phyloP scores from a whole-genome alignment of 192 early-diverging fungal species.

The Mortierella hygrophila region DNA sequence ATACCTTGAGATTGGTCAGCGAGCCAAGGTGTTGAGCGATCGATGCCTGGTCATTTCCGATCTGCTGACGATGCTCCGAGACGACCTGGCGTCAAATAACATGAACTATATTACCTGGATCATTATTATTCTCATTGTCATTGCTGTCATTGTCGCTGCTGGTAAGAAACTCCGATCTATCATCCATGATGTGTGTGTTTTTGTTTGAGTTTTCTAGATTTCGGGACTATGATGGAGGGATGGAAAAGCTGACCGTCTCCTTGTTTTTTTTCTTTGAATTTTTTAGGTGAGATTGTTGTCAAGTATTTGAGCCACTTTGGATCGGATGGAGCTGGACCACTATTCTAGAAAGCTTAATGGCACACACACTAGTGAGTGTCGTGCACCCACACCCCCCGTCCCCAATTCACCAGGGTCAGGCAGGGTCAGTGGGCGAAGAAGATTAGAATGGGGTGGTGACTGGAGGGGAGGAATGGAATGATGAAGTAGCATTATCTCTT shows the following conservation, averaged over 20 bases:
- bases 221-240: not conserved
- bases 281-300: slow-evolving; percentile 53
- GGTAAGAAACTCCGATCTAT: slow-evolving; percentile 5
- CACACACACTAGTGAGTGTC: not conserved
- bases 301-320: slow-evolving; percentile 53
- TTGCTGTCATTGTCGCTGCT: slow-evolving; percentile 56
- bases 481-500: no score
- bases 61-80: slow-evolving; percentile 71
- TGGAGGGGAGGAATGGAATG: no score
- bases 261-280: not conserved
- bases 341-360: slow-evolving; percentile 12
- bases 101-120: slow-evolving; percentile 72
- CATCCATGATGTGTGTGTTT: not conserved
- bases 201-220: not conserved
- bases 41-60: slow-evolving; percentile 70
- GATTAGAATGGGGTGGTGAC: no score
- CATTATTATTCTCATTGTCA: slow-evolving; percentile 73
- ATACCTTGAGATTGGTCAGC: slow-evolving; percentile 79
- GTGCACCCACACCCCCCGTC: not conserved
- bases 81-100: slow-evolving; percentile 67
- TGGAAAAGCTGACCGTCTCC: not conserved
- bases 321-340: slow-evolving; percentile 12
- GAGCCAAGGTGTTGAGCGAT: slow-evolving; percentile 71
- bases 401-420: no score
- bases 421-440: no score